Evolutionary conservation across 805 yeast species (phyloP).

Genomic region (Wickerhamiella dianesei): DNA sequence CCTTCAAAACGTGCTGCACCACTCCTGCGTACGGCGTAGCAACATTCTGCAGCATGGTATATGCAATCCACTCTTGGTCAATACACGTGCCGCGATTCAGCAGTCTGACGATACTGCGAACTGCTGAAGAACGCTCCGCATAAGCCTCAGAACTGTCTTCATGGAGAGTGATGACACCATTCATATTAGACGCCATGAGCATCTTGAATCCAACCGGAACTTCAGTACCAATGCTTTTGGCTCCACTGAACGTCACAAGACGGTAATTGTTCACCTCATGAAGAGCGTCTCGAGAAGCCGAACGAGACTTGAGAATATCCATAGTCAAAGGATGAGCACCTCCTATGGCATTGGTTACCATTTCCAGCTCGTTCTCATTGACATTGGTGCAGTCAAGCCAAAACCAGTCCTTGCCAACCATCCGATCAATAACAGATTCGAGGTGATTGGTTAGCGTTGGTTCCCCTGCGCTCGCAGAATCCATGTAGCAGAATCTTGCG

Average conservation of each 20-base stretch:
- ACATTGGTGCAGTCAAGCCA: constrained; percentile 4
- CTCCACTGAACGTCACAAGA: constrained; percentile 1
- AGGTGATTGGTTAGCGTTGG: not conserved
- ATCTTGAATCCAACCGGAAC: not conserved
- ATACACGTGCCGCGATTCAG: not conserved
- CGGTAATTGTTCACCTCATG: constrained; percentile 3
- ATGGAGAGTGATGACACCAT: not conserved
- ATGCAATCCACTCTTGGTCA: constrained; percentile 3
- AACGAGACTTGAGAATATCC: not conserved
- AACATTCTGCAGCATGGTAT: constrained; percentile 1
- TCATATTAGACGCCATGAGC: not conserved
- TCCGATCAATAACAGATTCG: not conserved
- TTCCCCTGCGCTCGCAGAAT: not conserved
- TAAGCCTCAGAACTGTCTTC: not conserved
- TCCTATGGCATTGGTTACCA: not conserved
- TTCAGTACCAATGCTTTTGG: not conserved
- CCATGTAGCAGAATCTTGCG: not conserved
- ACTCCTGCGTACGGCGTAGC: not conserved
- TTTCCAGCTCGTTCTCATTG: not conserved
- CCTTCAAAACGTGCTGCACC: not conserved
- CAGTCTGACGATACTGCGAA: not conserved
- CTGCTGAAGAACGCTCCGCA: not conserved
- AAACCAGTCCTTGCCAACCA: not conserved
- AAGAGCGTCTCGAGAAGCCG: not conserved
- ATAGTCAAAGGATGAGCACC: constrained; percentile 5